Percentiles rank a stretch among this genome's conserved stretches.
These are phyloP conservation scores for Elsinoe ampelina DNA, from an alignment of 2,329 filamentous ascomycete species.

Conservation along the genomic window DNA sequence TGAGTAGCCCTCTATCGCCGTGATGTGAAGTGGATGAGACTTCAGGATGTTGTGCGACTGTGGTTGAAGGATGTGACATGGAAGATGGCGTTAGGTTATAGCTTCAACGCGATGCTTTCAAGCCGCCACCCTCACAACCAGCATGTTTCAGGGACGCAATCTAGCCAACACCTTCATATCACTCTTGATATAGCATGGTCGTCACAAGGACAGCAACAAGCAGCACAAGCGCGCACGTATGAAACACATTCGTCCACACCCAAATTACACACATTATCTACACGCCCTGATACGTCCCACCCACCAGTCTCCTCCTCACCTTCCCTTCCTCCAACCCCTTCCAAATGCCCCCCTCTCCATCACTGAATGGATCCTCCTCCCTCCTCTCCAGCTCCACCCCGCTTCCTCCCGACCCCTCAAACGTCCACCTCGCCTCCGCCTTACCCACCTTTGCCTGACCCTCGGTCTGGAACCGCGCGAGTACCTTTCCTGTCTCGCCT, in stretches of 20 bases:
- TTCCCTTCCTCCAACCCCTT: conserved; percentile 8
- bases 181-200: not conserved
- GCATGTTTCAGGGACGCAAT: not conserved
- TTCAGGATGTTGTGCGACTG: no score
- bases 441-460: conserved; percentile 61
- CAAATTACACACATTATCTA: conserved; percentile 8
- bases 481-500: conserved; percentile 58
- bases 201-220: not conserved
- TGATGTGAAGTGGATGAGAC: no score
- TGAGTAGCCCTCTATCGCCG: no score
- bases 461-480: conserved; percentile 73
- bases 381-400: conserved; percentile 57
- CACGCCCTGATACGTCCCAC: conserved; percentile 13
- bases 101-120: no score
- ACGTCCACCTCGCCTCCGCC: conserved; percentile 77
- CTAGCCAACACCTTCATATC: not conserved
- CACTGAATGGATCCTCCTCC: conserved; percentile 28
- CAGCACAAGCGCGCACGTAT: not conserved
- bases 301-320: conserved; percentile 14
- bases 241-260: not conserved
- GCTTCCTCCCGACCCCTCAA: conserved; percentile 47
- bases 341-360: conserved; percentile 12
- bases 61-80: no score
- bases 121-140: no score
- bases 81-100: no score